These are phyloP conservation scores for Ganoderma boninense DNA, from an alignment of 1,284 basidiomycete genomes.

Conservation along the genomic window DNA sequence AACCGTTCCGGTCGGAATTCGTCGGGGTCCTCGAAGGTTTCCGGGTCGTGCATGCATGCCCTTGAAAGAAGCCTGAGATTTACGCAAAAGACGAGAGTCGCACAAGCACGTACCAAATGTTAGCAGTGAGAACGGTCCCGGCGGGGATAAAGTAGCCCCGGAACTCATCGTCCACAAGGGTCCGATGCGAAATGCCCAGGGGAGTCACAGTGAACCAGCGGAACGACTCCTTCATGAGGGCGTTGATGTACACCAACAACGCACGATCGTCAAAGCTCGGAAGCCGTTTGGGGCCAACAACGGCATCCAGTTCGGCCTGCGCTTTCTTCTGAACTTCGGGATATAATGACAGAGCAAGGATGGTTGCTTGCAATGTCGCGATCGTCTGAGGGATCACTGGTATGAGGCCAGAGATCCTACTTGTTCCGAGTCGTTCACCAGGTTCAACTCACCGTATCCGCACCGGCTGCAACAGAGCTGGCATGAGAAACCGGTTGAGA, in stretches of 20 bases:
- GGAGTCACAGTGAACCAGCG: slow-evolving; percentile 33
- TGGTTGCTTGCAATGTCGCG: slow-evolving; percentile 39
- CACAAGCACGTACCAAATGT: slow-evolving; percentile 23
- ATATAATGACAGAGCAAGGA: slow-evolving; percentile 44
- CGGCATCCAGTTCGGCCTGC: slow-evolving; percentile 41
- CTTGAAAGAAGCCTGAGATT: not conserved
- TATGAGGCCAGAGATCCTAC: not conserved
- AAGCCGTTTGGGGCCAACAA: slow-evolving; percentile 36
- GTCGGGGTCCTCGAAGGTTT: slow-evolving; percentile 27
- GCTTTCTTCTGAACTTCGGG: slow-evolving; percentile 43
- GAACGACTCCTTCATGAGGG: slow-evolving; percentile 32
- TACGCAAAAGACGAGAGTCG: slow-evolving; percentile 5
- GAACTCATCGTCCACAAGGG: slow-evolving; percentile 25
- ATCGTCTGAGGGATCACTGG: slow-evolving; percentile 11
- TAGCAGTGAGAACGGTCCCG: slow-evolving; percentile 28
- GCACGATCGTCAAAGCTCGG: slow-evolving; percentile 29
- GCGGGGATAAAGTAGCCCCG: slow-evolving; percentile 36
- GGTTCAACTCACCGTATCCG: slow-evolving; percentile 19
- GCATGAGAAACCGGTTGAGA: not conserved
- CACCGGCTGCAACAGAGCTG: slow-evolving; percentile 6
- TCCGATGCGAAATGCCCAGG: slow-evolving; percentile 18
- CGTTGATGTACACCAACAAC: slow-evolving; percentile 33
- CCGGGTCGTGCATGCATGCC: slow-evolving; percentile 31
- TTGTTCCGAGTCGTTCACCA: too few species aligned
- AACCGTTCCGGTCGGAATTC: slow-evolving; percentile 32